These are phyloP conservation scores for Epichloe gansuensis DNA, from an alignment of 2,329 filamentous ascomycete genomes.

Conservation along the genomic window DNA sequence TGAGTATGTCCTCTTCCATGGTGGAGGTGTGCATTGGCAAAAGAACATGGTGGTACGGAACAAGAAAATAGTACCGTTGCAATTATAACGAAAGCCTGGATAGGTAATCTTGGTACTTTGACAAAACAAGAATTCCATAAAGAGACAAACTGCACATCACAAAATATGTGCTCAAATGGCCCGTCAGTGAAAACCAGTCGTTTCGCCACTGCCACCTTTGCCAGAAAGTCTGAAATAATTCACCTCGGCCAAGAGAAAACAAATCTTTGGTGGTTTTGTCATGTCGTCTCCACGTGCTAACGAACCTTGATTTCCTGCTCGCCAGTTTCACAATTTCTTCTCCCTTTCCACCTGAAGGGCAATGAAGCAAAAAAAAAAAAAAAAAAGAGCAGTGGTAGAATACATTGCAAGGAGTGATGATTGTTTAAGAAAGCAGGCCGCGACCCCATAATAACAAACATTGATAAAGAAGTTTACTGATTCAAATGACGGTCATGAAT, in stretches of 20 bases:
- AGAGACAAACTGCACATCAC: conserved; percentile 3
- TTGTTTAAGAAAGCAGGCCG: not conserved
- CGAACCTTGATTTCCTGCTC: conserved; percentile 9
- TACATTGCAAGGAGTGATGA: conserved; percentile 5
- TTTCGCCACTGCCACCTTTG: not conserved
- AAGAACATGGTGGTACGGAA: not conserved
- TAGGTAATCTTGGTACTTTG: not conserved
- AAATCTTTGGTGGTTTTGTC: conserved; percentile 18
- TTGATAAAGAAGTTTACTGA: not conserved
- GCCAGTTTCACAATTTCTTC: not conserved
- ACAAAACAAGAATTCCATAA: not conserved
- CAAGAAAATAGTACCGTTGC: not conserved
- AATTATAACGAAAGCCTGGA: not conserved
- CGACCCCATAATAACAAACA: not conserved
- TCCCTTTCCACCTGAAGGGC: not conserved
- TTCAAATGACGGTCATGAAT: not conserved
- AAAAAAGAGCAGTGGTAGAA: not conserved
- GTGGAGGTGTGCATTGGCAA: too few species aligned
- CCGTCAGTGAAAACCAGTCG: not conserved
- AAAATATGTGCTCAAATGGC: conserved; percentile 1
- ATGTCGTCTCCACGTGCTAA: conserved; percentile 18
- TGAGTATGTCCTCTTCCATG: not conserved
- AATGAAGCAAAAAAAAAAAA: not conserved
- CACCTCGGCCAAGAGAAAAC: conserved; percentile 10
- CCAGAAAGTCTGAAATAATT: not conserved